A percentile compares a stretch with the other conserved stretches of the same genome.
Evolutionary conservation across 2,329 filamentous ascomycete genomes (phyloP).

Genomic region (Ascomycota sp.): DNA sequence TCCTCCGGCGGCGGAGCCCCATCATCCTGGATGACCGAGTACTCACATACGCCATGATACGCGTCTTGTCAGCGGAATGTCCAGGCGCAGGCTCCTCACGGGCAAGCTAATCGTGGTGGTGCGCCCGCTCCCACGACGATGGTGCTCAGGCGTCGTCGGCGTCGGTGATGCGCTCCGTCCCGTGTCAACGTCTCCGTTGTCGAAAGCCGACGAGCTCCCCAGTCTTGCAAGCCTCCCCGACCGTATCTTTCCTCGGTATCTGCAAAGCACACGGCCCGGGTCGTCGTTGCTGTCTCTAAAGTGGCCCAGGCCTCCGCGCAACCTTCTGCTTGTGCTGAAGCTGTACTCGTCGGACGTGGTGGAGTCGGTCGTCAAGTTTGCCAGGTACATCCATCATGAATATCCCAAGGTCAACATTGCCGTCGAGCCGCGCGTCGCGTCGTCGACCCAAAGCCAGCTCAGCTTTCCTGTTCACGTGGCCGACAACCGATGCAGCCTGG

Average conservation of each 20-base stretch:
- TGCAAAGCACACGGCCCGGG: constrained; percentile 21
- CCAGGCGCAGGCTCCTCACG: too few relatives aligned
- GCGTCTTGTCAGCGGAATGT: too few relatives aligned
- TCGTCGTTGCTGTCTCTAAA: constrained; percentile 34
- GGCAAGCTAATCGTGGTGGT: too few relatives aligned
- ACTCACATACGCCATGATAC: too few relatives aligned
- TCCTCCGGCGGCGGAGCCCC: too few relatives aligned
- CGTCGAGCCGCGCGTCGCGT: constrained; percentile 58
- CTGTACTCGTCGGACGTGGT: constrained; percentile 32
- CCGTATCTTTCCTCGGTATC: constrained; percentile 15
- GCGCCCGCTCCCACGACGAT: too few relatives aligned
- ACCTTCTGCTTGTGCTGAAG: constrained; percentile 38
- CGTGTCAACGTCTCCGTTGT: constrained; percentile 2
- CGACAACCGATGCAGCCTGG: constrained; percentile 31
- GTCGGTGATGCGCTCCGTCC: too few relatives aligned
- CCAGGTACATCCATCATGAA: constrained; percentile 54
- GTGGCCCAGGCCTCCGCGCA: constrained; percentile 32
- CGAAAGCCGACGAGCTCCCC: constrained; percentile 4
- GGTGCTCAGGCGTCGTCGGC: too few relatives aligned
- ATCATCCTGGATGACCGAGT: too few relatives aligned
- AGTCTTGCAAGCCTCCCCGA: constrained; percentile 14
- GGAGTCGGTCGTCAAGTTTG: constrained; percentile 31
- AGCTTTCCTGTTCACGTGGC: constrained; percentile 52
- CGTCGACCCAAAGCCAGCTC: constrained; percentile 48
- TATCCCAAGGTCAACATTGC: constrained; percentile 70